Conservation (phyloP, 257 asterid species). For the Solanum chilense region DNA sequence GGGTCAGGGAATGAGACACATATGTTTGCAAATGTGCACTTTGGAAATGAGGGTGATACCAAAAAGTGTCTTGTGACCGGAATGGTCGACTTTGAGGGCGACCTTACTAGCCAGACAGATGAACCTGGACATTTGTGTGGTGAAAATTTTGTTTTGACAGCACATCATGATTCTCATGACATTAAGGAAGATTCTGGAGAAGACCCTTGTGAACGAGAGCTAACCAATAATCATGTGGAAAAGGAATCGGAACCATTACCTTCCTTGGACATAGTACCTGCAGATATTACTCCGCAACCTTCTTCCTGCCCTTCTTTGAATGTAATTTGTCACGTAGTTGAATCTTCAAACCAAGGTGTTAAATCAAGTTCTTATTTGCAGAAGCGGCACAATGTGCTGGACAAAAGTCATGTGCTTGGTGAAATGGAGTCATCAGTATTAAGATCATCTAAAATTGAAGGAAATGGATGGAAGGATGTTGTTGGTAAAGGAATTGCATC, state of each 20-base stretch:
- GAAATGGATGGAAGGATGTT: slow-evolving; percentile 41
- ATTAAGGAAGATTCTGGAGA: slow-evolving; percentile 6
- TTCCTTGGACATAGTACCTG: slow-evolving; percentile 28
- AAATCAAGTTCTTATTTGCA: slow-evolving; percentile 42
- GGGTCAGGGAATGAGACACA: slow-evolving; percentile 51
- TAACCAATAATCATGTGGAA: slow-evolving; percentile 20
- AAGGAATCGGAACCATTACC: slow-evolving; percentile 22
- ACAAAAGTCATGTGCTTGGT: slow-evolving; percentile 24
- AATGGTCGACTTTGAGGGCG: slow-evolving; percentile 22
- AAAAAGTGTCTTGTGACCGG: slow-evolving; percentile 28
- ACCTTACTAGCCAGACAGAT: neutral
- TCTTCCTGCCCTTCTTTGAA: slow-evolving; percentile 17
- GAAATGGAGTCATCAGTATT: slow-evolving; percentile 22
- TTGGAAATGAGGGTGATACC: slow-evolving; percentile 27
- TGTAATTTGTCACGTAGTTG: slow-evolving; percentile 51
- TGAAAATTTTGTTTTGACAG: neutral
- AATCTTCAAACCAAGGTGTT: slow-evolving; percentile 61
- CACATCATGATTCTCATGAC: neutral
- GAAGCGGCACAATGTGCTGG: slow-evolving; percentile 18
- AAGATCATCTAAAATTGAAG: slow-evolving; percentile 26
- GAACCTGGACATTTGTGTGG: neutral
- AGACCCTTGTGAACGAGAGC: slow-evolving; percentile 27
- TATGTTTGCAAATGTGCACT: slow-evolving; percentile 56
- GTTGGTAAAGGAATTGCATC: slow-evolving; percentile 38
- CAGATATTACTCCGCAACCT: slow-evolving; percentile 23